Base-by-base conservation (phyloP, 2,329 filamentous ascomycete species). In the Fusarium sp. region DNA sequence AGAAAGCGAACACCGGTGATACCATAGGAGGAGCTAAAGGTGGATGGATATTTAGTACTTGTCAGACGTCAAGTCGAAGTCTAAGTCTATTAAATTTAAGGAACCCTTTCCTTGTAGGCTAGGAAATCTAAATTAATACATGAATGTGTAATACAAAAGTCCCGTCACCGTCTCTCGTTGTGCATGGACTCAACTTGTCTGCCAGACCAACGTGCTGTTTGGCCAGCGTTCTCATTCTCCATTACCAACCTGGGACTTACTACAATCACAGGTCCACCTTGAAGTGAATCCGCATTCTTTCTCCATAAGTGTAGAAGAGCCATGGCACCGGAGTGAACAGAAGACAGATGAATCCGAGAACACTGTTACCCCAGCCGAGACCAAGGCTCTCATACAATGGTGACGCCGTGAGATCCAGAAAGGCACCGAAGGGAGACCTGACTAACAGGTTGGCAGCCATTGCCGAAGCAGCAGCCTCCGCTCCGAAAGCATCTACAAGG, bases 401-500 rank as follows among this genome's bases (percentile, higher is more conserved):
- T 2, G 46, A 28, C 1, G 70, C 71, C 5, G 59, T 27, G 0
- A 73, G 56, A 18, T 54, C 64, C 4, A 73, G 37, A 7, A 73
- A 73, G 0, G 71, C 71, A 6, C 71, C 71, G 3, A 70, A 71
- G 0, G 60, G 59, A 9, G 59, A 71, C 1, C 91, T 82, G 3
- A 73, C n/a, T 1, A 76, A 30, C 3, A 72, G 11, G 7, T 67
- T 74, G 6, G 75, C 74, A 3, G 71, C 74, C 5, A 75, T 27
- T 5, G 74, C 74, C 3, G 69, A 74, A 1, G 74, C 74, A 12
- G 74, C 72, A 16, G 73, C 73, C 28, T 68, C 63, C 1, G 55
- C 41, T 2, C 66, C 66, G 18, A 74, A 76, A 3, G 65, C 23
- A 28, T 76, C 74, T 3, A 78, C 72, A 0, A 79, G 73, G 64